Base-by-base conservation (phyloP, 2,329 filamentous ascomycete species). In the Beauveria scarabaeidicola region DNA sequence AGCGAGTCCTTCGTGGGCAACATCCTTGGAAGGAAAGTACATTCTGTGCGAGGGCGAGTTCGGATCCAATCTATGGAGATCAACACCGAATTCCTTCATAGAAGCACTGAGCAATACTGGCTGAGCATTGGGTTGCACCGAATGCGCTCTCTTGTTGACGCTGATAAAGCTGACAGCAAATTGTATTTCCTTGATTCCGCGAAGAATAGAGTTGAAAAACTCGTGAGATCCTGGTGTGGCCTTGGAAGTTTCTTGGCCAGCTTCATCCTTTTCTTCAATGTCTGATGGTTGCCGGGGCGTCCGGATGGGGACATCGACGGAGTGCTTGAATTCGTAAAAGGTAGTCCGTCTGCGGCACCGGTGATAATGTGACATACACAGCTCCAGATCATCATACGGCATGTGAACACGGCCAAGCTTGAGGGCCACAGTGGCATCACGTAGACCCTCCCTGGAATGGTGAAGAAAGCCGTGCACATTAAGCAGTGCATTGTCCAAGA, bases 71-170 rank as follows among this genome's bases (percentile, higher is more conserved):
- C 93, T 86, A 70, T 97, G 88, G 44, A 99, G 78, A 69, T 99
- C 94, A 69, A 99, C 83, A 62, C 93, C 93, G 46, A 99, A 85
- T 71, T 99, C 95, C 72, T 99, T 97, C 83, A 96, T 96, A 7
- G 93, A 91, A 48, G 92, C 82, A 68, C 93, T 96, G 62, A 97
- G 79, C 61, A 89, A 85, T 8, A 96, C 81, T 3, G 90, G 87
- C n/a, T 81, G 79, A 29, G 87, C 84, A 3, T 81, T 80, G 3
- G 87, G 80, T 63, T 86, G 84, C 61, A 90, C 78, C 2, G 85
- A 80, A 43, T 87, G 80, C 13, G 97, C 81, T 66, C 86, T 87
- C 72, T 91, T 94, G 23, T 90, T 92, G 61, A 99, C 75, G 19
- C 91, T 90, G 65, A 97, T 82, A 72, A 93, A 94, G 73, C 93